Base-by-base conservation (phyloP, 805 yeast species). In the Ogataea methanolica region DNA sequence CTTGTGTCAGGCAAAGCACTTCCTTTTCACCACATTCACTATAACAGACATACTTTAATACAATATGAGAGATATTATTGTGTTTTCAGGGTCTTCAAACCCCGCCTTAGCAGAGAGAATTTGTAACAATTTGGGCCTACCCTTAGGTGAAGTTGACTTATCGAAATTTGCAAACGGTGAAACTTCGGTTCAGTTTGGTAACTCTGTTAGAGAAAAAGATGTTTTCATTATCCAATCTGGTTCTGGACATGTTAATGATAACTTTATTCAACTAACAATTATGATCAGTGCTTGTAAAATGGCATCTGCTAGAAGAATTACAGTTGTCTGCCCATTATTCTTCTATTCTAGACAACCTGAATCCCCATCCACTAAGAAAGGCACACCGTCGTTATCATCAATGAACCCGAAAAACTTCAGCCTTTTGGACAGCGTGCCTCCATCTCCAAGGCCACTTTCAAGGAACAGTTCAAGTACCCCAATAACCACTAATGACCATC, bases 341-440 rank as follows among this genome's bases (percentile, higher is more conserved):
- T 97, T 98, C 26, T 94, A 94, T 64, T 87, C 96, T 3, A 78
- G 99, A 61, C 99, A 94, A 67, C 96, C 97, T 4, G 98, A 92
- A 66, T 81, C 88, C 35, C 96, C 96, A 33, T 86, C 85, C 60
- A 81, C 87, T 48, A 77, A 78, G 60, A 77, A 79, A 35, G 94
- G 95, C 12, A 88, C 91, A 1, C 95, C 95, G 8, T 69, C 73
- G 40, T 64, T 73, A 15, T 61, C 72, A 9, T 36, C 50, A 15
- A 33, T 37, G 17, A 56, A 53, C 34, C 39, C 41, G 16, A 54
- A 50, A 42, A 49, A 51, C 29, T 9, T 41, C 11, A 44, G 29
- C 19, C 35, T 48, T 9, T 66, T 65, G 50, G 79, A 74, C 42
- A 71, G 77, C 53, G 72, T 68, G 6, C 78, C 79, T 3, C 66